phyloP scores from a whole-genome alignment of 768 basidiomycete species.

The Daedalea quercina region DNA sequence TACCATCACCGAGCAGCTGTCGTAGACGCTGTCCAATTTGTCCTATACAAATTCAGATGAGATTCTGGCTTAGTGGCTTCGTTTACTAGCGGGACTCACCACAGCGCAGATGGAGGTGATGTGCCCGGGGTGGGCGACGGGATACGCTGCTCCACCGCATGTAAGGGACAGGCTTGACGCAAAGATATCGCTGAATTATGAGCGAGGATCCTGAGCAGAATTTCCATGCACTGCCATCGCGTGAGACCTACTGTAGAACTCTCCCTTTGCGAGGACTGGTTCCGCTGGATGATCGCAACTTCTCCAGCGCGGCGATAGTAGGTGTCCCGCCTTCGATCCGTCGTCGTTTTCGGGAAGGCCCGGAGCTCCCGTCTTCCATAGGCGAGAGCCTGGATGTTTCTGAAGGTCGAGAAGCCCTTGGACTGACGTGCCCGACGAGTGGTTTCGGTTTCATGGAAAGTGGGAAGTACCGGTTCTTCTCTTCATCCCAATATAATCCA shows the following conservation, averaged over 20 bases:
- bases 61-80: background rate
- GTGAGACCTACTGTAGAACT: background rate
- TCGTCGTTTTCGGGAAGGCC: background rate
- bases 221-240: too few species aligned
- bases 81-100: background rate
- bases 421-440: background rate
- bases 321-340: background rate
- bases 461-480: conserved; percentile 24
- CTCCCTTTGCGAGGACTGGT: background rate
- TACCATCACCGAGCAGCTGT: background rate
- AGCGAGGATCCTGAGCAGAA: too few species aligned
- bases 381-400: background rate
- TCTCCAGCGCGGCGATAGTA: background rate
- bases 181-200: conserved; percentile 2
- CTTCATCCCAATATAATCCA: conserved; percentile 27
- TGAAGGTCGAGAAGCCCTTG: background rate
- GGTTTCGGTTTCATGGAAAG: conserved; percentile 13
- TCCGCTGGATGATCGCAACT: background rate
- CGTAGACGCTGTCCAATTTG: background rate
- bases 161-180: background rate
- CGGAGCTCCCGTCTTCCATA: background rate
- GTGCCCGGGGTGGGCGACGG: background rate
- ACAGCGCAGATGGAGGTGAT: background rate
- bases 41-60: background rate
- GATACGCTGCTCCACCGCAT: conserved; percentile 1